phyloP scores from a whole-genome alignment of 75 land plant species.

The Ceratopteris richardii region DNA sequence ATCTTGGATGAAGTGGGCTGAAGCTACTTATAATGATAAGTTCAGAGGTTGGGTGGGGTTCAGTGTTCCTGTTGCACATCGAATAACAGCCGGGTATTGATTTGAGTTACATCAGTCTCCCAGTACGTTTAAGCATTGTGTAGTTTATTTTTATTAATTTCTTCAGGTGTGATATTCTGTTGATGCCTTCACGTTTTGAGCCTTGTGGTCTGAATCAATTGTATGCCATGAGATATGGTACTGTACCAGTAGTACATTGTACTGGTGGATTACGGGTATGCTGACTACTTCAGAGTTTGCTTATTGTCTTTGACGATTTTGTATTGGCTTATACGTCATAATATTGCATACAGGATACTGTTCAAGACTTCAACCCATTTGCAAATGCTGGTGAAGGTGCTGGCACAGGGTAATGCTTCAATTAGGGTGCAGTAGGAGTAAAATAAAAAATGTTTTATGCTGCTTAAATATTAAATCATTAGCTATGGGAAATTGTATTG shows the following conservation, averaged over 20 bases:
- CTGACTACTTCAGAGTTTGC: not conserved
- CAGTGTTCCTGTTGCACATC: slow-evolving; percentile 76
- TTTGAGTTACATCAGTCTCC: too few species aligned
- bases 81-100: slow-evolving; percentile 83
- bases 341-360: slow-evolving; percentile 56
- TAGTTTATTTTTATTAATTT: too few species aligned
- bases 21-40: slow-evolving; percentile 51
- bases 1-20: slow-evolving; percentile 75
- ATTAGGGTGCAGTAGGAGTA: too few species aligned
- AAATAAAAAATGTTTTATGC: not conserved
- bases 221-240: slow-evolving; percentile 95
- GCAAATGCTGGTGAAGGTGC: slow-evolving; percentile 50
- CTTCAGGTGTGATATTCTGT: slow-evolving; percentile 78
- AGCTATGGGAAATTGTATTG: too few species aligned
- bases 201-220: slow-evolving; percentile 96
- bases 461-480: too few species aligned
- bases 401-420: slow-evolving; percentile 75
- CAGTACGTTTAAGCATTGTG: too few species aligned
- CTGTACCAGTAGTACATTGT: slow-evolving; percentile 85
- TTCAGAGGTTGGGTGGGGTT: slow-evolving; percentile 98
- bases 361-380: slow-evolving; percentile 69
- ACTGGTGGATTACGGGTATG: slow-evolving; percentile 90
- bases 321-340: not conserved
- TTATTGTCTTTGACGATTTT: too few species aligned
- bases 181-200: slow-evolving; percentile 98